Conservation (phyloP, 768 basidiomycete species). For the Pleurotus djamor region DNA sequence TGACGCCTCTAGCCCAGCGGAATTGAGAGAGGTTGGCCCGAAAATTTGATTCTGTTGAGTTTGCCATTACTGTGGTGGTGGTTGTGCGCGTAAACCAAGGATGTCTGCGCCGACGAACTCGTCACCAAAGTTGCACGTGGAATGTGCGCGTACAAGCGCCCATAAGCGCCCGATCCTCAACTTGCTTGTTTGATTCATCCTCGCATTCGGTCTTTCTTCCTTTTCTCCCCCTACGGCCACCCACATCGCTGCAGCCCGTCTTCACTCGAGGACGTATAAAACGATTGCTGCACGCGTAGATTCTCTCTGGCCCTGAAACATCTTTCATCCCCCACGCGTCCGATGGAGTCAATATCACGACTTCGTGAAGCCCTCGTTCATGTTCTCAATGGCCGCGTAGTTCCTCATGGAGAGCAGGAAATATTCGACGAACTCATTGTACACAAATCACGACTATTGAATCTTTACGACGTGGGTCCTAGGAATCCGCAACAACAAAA, state of each 20-base stretch:
- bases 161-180: too few relatives aligned
- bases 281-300: too few relatives aligned
- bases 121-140: too few relatives aligned
- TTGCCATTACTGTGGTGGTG: neutral
- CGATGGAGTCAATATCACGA: conserved; percentile 59
- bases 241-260: too few relatives aligned
- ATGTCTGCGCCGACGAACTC: neutral
- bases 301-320: too few relatives aligned
- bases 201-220: too few relatives aligned
- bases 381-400: conserved; percentile 41
- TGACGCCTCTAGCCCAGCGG: conserved; percentile 76
- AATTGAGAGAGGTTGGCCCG: conserved; percentile 79
- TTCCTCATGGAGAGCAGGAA: conserved; percentile 62
- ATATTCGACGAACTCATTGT: conserved; percentile 74
- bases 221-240: too few relatives aligned
- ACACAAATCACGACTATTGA: conserved; percentile 60
- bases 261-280: too few relatives aligned
- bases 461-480: conserved; percentile 64
- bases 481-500: conserved; percentile 63
- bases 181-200: too few relatives aligned
- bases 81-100: neutral
- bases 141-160: too few relatives aligned
- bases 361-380: conserved; percentile 53
- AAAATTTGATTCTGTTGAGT: conserved; percentile 62
- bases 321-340: too few relatives aligned